Conservation (phyloP, 768 basidiomycete species). For the Stropharia rugosoannulata region DNA sequence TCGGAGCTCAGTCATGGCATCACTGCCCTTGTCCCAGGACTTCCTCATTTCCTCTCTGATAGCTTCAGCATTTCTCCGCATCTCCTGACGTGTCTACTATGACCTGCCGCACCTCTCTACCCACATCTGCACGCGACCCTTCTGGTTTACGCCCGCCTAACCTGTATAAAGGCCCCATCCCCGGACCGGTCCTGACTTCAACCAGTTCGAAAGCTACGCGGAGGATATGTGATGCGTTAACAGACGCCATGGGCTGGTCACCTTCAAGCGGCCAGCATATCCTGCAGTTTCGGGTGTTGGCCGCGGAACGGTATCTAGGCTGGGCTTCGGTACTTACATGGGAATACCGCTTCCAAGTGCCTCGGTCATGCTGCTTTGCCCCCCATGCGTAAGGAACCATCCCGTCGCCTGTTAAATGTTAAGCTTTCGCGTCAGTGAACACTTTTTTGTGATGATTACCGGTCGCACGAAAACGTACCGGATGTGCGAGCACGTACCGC, state of each 20-base stretch:
- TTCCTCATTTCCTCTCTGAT: no score
- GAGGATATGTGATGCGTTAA: slow-evolving; percentile 7
- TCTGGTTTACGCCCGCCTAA: slow-evolving; percentile 4
- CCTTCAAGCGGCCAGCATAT: slow-evolving; percentile 11
- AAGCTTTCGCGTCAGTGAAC: no score
- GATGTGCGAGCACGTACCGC: slow-evolving; percentile 11
- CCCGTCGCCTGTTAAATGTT: slow-evolving; percentile 3
- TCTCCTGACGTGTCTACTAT: not conserved
- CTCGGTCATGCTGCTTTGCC: slow-evolving; percentile 10
- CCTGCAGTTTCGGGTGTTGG: not conserved
- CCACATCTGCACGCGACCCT: slow-evolving; percentile 8
- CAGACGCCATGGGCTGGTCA: slow-evolving; percentile 9
- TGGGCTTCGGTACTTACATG: not conserved
- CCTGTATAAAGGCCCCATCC: slow-evolving; percentile 7
- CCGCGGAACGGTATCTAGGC: no score
- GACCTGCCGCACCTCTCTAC: slow-evolving; percentile 6
- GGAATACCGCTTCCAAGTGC: slow-evolving; percentile 10
- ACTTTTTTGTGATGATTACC: not conserved
- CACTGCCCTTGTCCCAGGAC: no score
- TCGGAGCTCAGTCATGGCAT: no score
- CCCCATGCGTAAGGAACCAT: slow-evolving; percentile 13
- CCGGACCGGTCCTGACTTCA: slow-evolving; percentile 10
- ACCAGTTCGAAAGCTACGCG: slow-evolving; percentile 13
- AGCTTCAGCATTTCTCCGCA: not conserved
- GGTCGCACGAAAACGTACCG: not conserved